Evolutionary conservation across 805 yeast genomes (phyloP), one percentile per base, ranked within the genome.

Genomic region (Wickerhamiella spandovensis): DNA sequence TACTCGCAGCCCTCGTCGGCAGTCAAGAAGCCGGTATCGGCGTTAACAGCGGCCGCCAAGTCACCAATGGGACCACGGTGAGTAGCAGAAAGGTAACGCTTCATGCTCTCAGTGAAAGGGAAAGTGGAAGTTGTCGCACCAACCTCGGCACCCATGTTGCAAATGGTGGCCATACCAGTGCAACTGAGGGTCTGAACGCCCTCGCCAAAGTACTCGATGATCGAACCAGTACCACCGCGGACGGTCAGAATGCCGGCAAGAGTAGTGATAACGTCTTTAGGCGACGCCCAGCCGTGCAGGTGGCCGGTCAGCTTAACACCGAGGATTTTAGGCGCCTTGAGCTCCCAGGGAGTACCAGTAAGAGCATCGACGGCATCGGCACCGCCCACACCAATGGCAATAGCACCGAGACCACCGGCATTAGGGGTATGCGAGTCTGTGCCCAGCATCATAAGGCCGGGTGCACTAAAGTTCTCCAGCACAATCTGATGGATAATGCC

Each of bases 91-190:
- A 92, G 75, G 71, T 87, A 92, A 55, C 85, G 75, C 60, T 72
- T 74, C 73, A 83, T 87, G 49, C 89, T 82, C 47, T 76, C 78
- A 62, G 83, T 88, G 77, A 81, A 90, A 55, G 98, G 98, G 87
- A 92, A 92, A 51, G 86, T 79, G 22, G 97, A 90, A 43, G 98
- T 92, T 38, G 98, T 92, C 43, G 98, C 98, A 69, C 98, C 98
- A 52, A 92, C 88, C 72, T 92, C 98, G 50, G 98, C 98, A 67
- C 98, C 98, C 98, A 92, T 92, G 71, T 92, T 92, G 77, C 97
- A 90, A 67, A 92, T 90, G 54, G 98, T 92, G 54, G 95, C 98
- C 98, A 92, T 92, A 73, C 98, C 98, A 35, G 98, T 92, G 73
- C 95, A 87, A 22, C 95, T 82, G 62, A 92, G 77, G 49, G 83